Evolutionary conservation across 1,284 basidiomycete species (phyloP).

Genomic region (Anthracocystis panici-leucophaei): DNA sequence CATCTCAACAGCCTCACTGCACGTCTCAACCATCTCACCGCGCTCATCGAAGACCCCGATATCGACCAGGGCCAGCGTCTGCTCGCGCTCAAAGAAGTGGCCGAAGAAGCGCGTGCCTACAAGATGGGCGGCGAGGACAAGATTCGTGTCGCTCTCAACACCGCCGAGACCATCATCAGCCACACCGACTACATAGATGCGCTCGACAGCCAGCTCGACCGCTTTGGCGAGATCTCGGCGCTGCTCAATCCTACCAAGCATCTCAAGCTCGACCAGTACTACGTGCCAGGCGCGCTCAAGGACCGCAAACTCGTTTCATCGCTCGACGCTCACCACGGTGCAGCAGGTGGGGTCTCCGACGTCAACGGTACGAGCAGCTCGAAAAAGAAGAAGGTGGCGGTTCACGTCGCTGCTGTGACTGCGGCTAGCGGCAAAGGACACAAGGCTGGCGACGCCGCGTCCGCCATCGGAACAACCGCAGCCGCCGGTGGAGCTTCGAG

Average conservation of each 20-base stretch:
- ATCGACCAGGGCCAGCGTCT: conserved; percentile 83
- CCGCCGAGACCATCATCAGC: conserved; percentile 79
- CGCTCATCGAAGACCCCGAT: conserved; percentile 73
- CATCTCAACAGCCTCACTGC: conserved; percentile 64
- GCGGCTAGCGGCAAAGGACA: conserved; percentile 38
- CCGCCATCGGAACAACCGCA: conserved; percentile 25
- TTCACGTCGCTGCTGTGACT: conserved; percentile 19
- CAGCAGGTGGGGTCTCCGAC: conserved; percentile 15
- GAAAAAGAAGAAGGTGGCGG: conserved; percentile 50
- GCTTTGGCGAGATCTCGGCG: conserved; percentile 54
- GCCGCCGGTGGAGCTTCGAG: conserved; percentile 15
- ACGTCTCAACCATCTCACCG: conserved; percentile 61
- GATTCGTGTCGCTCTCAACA: conserved; percentile 93
- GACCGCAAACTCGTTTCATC: conserved; percentile 50
- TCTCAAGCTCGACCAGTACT: conserved; percentile 54
- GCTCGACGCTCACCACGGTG: conserved; percentile 18
- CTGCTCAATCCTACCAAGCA: conserved; percentile 53
- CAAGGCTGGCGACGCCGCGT: conserved; percentile 28
- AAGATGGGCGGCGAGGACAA: conserved; percentile 98
- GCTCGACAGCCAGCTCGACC: conserved; percentile 57
- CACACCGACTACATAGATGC: conserved; percentile 68
- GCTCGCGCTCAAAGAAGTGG: conserved; percentile 88
- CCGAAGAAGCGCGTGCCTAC: conserved; percentile 89
- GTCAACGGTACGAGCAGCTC: conserved; percentile 22
- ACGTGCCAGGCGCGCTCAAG: conserved; percentile 39